Base-by-base conservation (phyloP, 1,284 basidiomycete genomes). In the Sphaerobolus stellatus region DNA sequence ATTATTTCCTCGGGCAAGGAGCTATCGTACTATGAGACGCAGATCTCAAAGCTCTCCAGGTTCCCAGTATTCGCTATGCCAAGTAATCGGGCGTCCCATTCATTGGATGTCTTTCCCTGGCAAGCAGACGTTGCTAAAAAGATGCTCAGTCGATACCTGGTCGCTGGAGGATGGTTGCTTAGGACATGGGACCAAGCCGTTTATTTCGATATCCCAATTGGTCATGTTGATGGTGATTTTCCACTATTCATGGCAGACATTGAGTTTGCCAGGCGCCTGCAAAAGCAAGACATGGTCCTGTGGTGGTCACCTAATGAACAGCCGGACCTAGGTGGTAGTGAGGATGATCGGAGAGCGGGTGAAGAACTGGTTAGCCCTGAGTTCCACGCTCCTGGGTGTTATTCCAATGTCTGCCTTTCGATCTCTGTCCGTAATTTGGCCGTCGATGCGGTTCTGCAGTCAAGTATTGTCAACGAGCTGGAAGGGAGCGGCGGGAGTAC, bases 291-390 rank as follows among this genome's bases (percentile, higher is more conserved):
- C 66, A 87, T 92, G 69, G 77, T 98, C 2, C 76, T 99, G 1
- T 99, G 97, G 97, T 99, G 97, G 97, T 96, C 96, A 3, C 81
- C 88, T 1, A 83, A 86, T 4, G 85, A 90, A 31, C 81, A 81
- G n/a, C 95, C 97, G 3, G 97, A 99, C 71, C 79, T 99, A 0
- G 97, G 97, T 40, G 97, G 97, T 2, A 81, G 88, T 47, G 94
- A 99, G 67, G 84, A 92, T 48, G 97, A 99, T 68, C 80, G 81
- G 40, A 81, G 90, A 48, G 82, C 83, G 1, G 74, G 79, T 4
- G 93, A 94, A 59, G 92, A 93, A 48, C 74, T 94, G n/a, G 82
- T 85, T 5, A 86, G 85, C 53, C 90, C 92, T 0, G 94, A 97
- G 62, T 94, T 98, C 69, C 78, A 86, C 40, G 82, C 85, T 1